Base-by-base conservation (phyloP, 345 rosid species). In the Eucalyptus erythrocorys region DNA sequence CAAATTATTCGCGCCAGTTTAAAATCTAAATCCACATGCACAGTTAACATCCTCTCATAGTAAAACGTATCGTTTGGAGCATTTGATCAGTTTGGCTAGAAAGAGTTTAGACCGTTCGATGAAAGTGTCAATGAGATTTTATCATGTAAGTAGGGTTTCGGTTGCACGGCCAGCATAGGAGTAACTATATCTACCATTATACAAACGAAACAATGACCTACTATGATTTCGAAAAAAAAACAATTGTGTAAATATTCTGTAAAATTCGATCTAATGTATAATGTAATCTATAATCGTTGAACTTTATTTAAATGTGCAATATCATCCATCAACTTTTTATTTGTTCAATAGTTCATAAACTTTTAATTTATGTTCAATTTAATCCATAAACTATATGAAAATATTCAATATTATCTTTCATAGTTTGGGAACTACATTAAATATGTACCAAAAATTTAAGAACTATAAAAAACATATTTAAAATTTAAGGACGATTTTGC, bases 221-320 rank as follows among this genome's bases (percentile, higher is more conserved):
- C 30, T 24, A 55, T 2, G 0, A 30, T 55, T 1, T 24, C 22
- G 10, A 55, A 55, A 55, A 55, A 24, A 30, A 24, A 21, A 22
- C 12, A 53, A 55, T 55, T 4, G 27, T 8, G 11, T 2, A 55
- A 55, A 55, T 22, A 55, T 6, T 51, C 13, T 1, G 13, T 3
- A 2, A 48, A 48, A 8, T 48, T 1, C 4, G 2, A 53, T 55
- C 12, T 55, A 55, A 55, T 7, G 10, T 24, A 4, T 9, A 10
- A 24, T 0, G 3, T 8, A 3, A 22, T 51, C 2, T 51, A n/a
- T n/a, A n/a, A n/a, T n/a, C n/a, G n/a, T 19, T 19, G 8, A 7
- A 51, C 24, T 51, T 51, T 51, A 51, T 7, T 51, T 2, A 24
- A 51, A 1, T 1, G 0, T 55, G 5, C 27, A 22, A 22, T 55